Percentiles rank a stretch among this genome's conserved stretches.
These are phyloP conservation scores for Artemisia tridentata DNA, from an alignment of 129 eudicot genomes.

Conservation along the genomic window DNA sequence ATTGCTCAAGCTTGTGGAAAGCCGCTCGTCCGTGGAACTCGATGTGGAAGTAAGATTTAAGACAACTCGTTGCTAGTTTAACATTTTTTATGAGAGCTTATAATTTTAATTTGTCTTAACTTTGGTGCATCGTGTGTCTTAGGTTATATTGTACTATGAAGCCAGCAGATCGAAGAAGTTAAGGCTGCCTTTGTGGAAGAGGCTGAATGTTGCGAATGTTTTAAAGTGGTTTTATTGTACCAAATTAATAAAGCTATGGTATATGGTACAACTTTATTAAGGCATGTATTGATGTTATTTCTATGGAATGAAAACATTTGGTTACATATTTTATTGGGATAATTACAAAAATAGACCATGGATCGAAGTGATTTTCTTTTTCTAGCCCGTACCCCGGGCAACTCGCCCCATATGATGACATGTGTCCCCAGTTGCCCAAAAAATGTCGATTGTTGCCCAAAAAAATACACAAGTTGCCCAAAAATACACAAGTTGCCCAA, in stretches of 20 bases:
- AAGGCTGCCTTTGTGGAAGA: conserved; percentile 3
- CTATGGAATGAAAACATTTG: neutral
- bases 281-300: conserved; percentile 1
- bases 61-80: no score
- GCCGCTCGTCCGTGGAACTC: conserved; percentile 49
- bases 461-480: no score
- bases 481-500: no score
- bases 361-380: no score
- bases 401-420: no score
- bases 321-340: no score
- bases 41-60: conserved; percentile 58
- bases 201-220: conserved; percentile 15
- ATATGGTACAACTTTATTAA: neutral
- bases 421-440: no score
- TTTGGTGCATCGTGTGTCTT: neutral
- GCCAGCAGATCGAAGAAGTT: conserved; percentile 1
- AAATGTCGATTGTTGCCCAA: no score
- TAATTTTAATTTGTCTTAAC: neutral
- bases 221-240: conserved; percentile 14
- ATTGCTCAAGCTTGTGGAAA: conserved; percentile 61
- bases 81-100: neutral
- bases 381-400: no score
- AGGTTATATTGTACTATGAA: conserved; percentile 34
- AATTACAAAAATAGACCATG: no score
- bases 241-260: conserved; percentile 21